Evolutionary conservation across 176 grass and related monocot species (phyloP), one percentile per base, ranked within the genome.

Genomic region (Phoenix roebelenii): DNA sequence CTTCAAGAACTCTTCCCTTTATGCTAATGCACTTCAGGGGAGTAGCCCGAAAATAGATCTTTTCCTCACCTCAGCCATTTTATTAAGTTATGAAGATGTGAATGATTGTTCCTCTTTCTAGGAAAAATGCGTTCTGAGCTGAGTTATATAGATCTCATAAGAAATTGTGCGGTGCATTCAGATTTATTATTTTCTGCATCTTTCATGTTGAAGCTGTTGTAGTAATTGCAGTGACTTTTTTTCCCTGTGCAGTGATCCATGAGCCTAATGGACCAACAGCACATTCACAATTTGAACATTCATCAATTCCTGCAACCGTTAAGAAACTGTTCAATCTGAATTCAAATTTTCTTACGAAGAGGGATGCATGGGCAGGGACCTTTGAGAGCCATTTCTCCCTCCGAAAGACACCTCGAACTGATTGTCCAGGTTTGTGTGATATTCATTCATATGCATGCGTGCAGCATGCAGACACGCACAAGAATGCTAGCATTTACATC

Each of bases 251-350:
- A 97, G 87, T 85, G 78, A 80, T 97, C 61, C 93, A 97, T 68
- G 75, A 66, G 48, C 81, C 93, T 67, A 85, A 78, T 49, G 87
- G 84, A 59, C 87, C 84, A 3, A 35, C 51, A 5, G 51, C 66
- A 14, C 39, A 26, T 20, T 97, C 93, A 3, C 81, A 88, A 17
- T 92, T 77, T 63, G 93, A 97, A 66, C 93, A 97, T 68, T 98
- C 87, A 5, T 98, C 93, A 2, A 80, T 98, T 53, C 84, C 84
- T 54, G 65, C 87, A 60, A 92, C 81, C 1, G 81, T 98, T 3
- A 92, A 88, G 76, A 88, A 78, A 57, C 73, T 98, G 18, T 98
- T 98, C 76, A 88, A 89, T 77, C 80, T 98, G 54, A 80, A 88
- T 48, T 83, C 87, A 18, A 88, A 91, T 63, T 98, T 76, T 54